Percentiles rank a stretch among this genome's conserved stretches.
phyloP scores from a whole-genome alignment of 805 yeast genomes.

The Candida chilensis region DNA sequence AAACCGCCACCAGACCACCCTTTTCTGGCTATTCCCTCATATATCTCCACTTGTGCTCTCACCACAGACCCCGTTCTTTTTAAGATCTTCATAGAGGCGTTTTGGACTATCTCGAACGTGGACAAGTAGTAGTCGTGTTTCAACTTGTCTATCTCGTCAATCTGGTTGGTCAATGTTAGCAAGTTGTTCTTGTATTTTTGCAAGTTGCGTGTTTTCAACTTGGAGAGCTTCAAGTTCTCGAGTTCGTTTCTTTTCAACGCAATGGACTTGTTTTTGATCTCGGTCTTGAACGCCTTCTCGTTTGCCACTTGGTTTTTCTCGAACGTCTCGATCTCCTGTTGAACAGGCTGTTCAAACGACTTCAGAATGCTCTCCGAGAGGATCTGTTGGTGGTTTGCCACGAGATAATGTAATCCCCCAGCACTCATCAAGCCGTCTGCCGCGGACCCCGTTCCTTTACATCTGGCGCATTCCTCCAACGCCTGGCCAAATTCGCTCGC shows the following conservation, averaged over 20 bases:
- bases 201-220: slow-evolving; percentile 54
- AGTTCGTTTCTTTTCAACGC: slow-evolving; percentile 51
- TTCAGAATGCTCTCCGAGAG: slow-evolving; percentile 46
- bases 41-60: slow-evolving; percentile 73
- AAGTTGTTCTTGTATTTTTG: slow-evolving; percentile 60
- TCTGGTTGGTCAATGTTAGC: slow-evolving; percentile 57
- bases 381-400: slow-evolving; percentile 71
- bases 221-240: slow-evolving; percentile 49
- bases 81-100: slow-evolving; percentile 47
- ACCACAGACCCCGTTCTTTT: slow-evolving; percentile 53
- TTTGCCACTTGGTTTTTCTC: slow-evolving; percentile 30
- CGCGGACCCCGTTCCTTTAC: slow-evolving; percentile 51
- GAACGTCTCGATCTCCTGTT: slow-evolving; percentile 32
- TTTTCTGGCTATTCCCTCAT: slow-evolving; percentile 72
- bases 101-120: slow-evolving; percentile 52
- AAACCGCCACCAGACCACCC: slow-evolving; percentile 87
- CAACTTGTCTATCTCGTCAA: slow-evolving; percentile 70
- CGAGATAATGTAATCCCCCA: slow-evolving; percentile 68
- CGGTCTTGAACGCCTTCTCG: slow-evolving; percentile 44
- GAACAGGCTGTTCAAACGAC: slow-evolving; percentile 48
- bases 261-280: slow-evolving; percentile 42
- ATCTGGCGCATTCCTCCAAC: slow-evolving; percentile 52
- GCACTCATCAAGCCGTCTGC: slow-evolving; percentile 62
- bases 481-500: slow-evolving; percentile 68
- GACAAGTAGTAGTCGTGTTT: slow-evolving; percentile 69